Base-by-base conservation (phyloP, 169 alveolate species). In the Eimeria brunetti region DNA sequence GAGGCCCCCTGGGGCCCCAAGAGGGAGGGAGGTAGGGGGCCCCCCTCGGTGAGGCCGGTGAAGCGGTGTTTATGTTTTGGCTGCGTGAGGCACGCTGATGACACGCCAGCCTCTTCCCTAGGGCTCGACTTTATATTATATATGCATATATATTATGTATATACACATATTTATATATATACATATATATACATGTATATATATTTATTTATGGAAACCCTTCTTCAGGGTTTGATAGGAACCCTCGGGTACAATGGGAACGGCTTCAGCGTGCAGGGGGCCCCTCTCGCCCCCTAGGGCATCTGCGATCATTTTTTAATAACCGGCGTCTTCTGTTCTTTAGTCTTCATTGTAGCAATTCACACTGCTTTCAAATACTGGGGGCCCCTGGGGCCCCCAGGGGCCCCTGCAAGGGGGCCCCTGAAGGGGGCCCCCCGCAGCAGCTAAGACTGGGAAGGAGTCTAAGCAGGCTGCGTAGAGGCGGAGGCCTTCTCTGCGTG, bases 31-130 rank as follows among this genome's bases (percentile, higher is more conserved):
- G 78, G 78, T 12, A 4, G 78, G 46, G 78, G 49, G 78, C 49
- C 78, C 78, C 78, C n/a, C n/a, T n/a, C 33, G 46, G 49, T 27
- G 46, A 67, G 46, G 78, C 78, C 78, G n/a, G n/a, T n/a, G n/a
- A n/a, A n/a, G n/a, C n/a, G n/a, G n/a, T n/a, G 49, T 30, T 30
- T 33, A n/a, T 44, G 78, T 67, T 67, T 67, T 67, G 78, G 49
- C 78, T 67, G 78, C 46, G 1, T 33, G 7, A 22, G 78, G 78
- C 14, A 67, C 78, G 46, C 78, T n/a, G n/a, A n/a, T 67, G 78
- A 7, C 78, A 30, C 49, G 46, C 49, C 78, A 67, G 78, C 78
- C 11, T 11, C 78, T 67, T 67, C 78, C 46, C 46, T 49, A 30
- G 24, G 24, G 78, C 44, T n/a, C 78, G 44, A 33, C 78, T 24